Evolutionary conservation across 441 rosid genomes (phyloP).

Genomic region (Adansonia grandidieri): DNA sequence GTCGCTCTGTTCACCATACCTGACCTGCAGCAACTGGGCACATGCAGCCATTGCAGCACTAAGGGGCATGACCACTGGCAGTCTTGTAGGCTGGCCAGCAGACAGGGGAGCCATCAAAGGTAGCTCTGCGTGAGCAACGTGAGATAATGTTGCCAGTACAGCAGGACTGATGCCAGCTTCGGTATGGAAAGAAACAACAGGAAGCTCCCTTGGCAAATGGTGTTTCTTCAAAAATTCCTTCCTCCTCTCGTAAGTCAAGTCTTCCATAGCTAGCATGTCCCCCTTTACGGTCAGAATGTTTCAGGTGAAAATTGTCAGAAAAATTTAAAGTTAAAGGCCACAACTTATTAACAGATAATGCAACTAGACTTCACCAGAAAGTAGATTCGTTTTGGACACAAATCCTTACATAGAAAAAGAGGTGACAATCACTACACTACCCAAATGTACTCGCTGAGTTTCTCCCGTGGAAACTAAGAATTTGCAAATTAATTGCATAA

Average conservation of each 20-base stretch:
- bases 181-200: constrained; percentile 84
- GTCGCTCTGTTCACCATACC: constrained; percentile 90
- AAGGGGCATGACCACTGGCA: constrained; percentile 89
- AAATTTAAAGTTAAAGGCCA: not conserved
- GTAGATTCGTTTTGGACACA: not conserved
- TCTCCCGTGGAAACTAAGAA: constrained; percentile 15
- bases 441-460: not conserved
- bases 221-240: constrained; percentile 73
- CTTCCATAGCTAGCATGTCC: constrained; percentile 90
- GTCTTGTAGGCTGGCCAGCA: constrained; percentile 58
- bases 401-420: not conserved
- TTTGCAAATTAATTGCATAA: constrained; percentile 16
- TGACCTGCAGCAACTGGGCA: constrained; percentile 76
- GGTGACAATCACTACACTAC: constrained; percentile 9
- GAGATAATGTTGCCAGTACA: constrained; percentile 80
- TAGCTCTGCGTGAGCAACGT: constrained; percentile 88
- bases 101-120: constrained; percentile 50
- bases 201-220: constrained; percentile 75
- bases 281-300: constrained; percentile 52
- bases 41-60: constrained; percentile 99
- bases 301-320: constrained; percentile 12
- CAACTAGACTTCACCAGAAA: constrained; percentile 10
- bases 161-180: constrained; percentile 87
- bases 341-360: not conserved
- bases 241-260: constrained; percentile 87